Evolutionary conservation across 2,329 filamentous ascomycete genomes (phyloP).

Genomic region (Byssothecium circinans): DNA sequence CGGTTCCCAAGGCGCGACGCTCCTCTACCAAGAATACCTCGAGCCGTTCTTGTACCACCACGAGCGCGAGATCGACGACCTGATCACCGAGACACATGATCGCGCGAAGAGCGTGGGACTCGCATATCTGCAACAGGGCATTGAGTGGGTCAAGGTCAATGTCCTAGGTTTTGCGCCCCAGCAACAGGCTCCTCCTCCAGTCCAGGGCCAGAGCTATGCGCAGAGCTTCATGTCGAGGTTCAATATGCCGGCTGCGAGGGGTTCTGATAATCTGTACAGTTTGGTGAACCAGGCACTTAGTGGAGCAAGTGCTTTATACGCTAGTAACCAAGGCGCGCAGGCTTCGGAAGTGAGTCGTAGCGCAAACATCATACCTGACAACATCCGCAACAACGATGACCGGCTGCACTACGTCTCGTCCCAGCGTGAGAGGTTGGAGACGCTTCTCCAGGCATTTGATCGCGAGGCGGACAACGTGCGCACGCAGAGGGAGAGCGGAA

Average conservation of each 20-base stretch:
- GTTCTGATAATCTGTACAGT: slow-evolving; percentile 72
- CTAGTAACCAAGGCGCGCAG: slow-evolving; percentile 43
- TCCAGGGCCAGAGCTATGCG: slow-evolving; percentile 64
- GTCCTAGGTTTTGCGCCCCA: slow-evolving; percentile 74
- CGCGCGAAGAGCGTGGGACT: slow-evolving; percentile 75
- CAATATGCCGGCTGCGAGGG: slow-evolving; percentile 72
- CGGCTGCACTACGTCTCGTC: slow-evolving; percentile 73
- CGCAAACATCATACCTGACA: slow-evolving; percentile 69
- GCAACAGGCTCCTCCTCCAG: slow-evolving; percentile 51
- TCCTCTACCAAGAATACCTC: slow-evolving; percentile 81
- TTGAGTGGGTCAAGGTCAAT: slow-evolving; percentile 67
- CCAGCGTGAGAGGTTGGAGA: slow-evolving; percentile 75
- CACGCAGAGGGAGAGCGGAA: slow-evolving; percentile 45
- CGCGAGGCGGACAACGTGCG: slow-evolving; percentile 69
- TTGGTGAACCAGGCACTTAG: slow-evolving; percentile 75
- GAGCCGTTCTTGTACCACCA: slow-evolving; percentile 88
- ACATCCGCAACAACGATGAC: slow-evolving; percentile 66
- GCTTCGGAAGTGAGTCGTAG: slow-evolving; percentile 58
- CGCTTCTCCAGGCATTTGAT: slow-evolving; percentile 76
- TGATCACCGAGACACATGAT: slow-evolving; percentile 81
- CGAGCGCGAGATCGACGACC: slow-evolving; percentile 84
- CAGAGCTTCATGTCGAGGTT: slow-evolving; percentile 84
- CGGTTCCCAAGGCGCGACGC: slow-evolving; percentile 88
- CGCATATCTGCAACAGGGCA: slow-evolving; percentile 52
- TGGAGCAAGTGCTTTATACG: slow-evolving; percentile 57